These are phyloP conservation scores for Pleurotus tuber-regium DNA, from an alignment of 768 basidiomycete species.

Conservation along the genomic window DNA sequence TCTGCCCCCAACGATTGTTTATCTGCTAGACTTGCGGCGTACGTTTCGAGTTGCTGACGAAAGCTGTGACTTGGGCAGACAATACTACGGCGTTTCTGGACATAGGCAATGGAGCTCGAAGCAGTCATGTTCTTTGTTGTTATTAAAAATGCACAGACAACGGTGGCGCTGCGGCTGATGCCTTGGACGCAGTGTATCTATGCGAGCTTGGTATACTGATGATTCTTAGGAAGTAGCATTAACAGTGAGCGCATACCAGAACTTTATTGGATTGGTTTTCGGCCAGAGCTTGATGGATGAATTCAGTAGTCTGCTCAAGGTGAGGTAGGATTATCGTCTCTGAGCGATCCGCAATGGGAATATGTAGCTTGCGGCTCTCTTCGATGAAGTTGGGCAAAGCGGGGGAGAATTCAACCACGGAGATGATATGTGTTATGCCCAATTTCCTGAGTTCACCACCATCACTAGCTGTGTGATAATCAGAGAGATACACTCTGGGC, in stretches of 20 bases:
- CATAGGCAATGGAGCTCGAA: slow-evolving; percentile 51
- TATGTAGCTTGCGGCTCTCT: slow-evolving; percentile 43
- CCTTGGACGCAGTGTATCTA: slow-evolving; percentile 81
- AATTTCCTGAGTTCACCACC: slow-evolving; percentile 45
- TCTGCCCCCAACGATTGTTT: too few relatives aligned
- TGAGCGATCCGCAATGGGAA: slow-evolving; percentile 43
- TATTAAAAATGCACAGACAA: slow-evolving; percentile 72
- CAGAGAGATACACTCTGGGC: slow-evolving; percentile 61
- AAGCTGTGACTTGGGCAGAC: slow-evolving; percentile 70
- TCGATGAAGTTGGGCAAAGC: slow-evolving; percentile 43
- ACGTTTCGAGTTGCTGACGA: slow-evolving; percentile 50
- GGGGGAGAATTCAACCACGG: slow-evolving; percentile 53
- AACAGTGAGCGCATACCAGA: slow-evolving; percentile 37
- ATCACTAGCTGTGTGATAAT: slow-evolving; percentile 53
- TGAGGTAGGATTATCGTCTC: slow-evolving; percentile 41
- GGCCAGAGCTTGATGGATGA: slow-evolving; percentile 47
- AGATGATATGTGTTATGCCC: slow-evolving; percentile 74
- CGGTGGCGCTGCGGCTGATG: slow-evolving; percentile 71
- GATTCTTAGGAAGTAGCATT: background rate
- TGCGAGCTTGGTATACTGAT: too few relatives aligned
- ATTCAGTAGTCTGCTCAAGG: slow-evolving; percentile 47
- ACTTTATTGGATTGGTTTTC: slow-evolving; percentile 43
- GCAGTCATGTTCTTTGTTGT: slow-evolving; percentile 50
- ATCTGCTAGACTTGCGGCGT: slow-evolving; percentile 29
- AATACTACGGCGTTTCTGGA: slow-evolving; percentile 55